Base-by-base conservation (phyloP, 805 yeast species). In the Candida multigemmis region DNA sequence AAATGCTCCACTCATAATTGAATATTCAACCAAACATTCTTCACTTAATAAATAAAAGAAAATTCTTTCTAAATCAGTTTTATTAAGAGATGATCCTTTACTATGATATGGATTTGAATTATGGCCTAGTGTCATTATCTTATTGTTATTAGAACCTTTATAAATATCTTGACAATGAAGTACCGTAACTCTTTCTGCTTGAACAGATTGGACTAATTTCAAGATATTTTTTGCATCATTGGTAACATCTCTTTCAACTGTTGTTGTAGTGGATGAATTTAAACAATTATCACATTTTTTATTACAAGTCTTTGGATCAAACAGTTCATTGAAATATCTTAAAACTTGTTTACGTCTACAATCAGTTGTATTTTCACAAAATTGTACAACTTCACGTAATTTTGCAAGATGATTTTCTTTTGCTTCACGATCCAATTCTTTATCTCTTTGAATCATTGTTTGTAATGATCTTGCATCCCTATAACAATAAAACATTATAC, bases 281-380 rank as follows among this genome's bases (percentile, higher is more conserved):
- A 50, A 46, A 60, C 98, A 89, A 46, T 86, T 86, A 54, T 91
- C 98, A 60, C 98, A 91, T 35, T 74, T 68, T 33, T 72, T 71
- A 9, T 59, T 50, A 48, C 98, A 91, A 11, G 65, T 56, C 13
- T 50, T 56, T 7, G 79, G 63, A 34, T 82, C 72, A 46, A 89
- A 87, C 5, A 56, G 57, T 47, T 91, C 98, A 51, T 84, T 83
- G 56, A 91, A 91, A 46, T 87, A 91, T 27, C 83, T 89, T 27
- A 91, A 60, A 3, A 91, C 94, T 40, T 86, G 87, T 41, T 76
- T 72, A 35, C 97, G 67, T 30, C 98, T 71, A 49, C 98, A 91
- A 48, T 87, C 96, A 3, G 87, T 76, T 7, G 68, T 65, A 49
- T 91, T 89, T 35, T 87, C 96, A 55, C 97, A 89, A 47, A 85